Evolutionary conservation across 108 stramenopile species (phyloP).

Genomic region (Skeletonema costatum): DNA sequence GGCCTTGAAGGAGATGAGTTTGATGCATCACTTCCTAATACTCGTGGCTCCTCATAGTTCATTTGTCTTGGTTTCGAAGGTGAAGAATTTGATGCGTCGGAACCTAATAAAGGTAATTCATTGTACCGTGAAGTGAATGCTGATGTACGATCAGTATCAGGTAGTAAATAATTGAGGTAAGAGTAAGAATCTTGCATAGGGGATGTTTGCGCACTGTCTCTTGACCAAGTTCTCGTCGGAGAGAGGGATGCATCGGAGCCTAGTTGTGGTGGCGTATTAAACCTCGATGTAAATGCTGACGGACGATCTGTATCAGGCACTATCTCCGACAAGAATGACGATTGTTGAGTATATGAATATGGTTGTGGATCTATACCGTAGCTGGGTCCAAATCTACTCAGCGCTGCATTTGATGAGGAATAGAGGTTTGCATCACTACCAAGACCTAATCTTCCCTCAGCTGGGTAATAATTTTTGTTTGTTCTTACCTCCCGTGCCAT

Average conservation of each 20-base stretch:
- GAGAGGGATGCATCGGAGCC: neutral
- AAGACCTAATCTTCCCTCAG: neutral
- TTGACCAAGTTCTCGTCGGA: neutral
- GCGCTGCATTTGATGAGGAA: neutral
- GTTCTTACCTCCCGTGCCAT: neutral
- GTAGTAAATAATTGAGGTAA: neutral
- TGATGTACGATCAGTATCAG: neutral
- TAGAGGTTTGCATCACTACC: neutral
- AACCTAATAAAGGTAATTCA: neutral
- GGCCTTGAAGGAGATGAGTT: neutral
- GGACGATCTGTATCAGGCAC: neutral
- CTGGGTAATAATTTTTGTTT: neutral
- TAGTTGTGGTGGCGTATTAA: neutral
- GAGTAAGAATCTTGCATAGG: neutral
- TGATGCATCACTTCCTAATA: neutral
- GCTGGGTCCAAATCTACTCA: neutral
- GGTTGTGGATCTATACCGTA: neutral
- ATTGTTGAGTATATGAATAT: neutral
- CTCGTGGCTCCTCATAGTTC: neutral
- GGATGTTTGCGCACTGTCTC: neutral
- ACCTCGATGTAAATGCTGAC: neutral
- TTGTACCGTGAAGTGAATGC: neutral
- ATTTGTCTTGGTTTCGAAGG: neutral
- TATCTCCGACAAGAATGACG: neutral
- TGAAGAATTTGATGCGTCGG: neutral